Conservation (phyloP, 1,284 basidiomycete species). For the Wallemia mellicola region DNA sequence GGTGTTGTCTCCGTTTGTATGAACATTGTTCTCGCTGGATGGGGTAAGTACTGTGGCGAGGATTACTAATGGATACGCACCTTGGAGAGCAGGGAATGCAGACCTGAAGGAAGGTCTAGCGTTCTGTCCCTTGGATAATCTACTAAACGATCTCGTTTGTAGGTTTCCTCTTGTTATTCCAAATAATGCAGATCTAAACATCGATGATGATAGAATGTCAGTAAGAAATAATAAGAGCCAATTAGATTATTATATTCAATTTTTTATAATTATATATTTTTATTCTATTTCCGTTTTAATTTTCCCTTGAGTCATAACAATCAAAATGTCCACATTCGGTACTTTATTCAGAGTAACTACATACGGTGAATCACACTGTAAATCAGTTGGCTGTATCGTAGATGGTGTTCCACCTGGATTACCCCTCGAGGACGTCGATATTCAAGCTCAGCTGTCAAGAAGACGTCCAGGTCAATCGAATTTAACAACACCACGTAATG, state of each 20-base stretch:
- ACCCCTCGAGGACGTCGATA: constrained; percentile 40
- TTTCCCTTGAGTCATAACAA: neutral
- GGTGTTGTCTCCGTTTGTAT: constrained; percentile 92
- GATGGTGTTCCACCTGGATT: constrained; percentile 81
- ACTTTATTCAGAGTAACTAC: constrained; percentile 76
- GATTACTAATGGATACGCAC: neutral
- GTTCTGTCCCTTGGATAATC: neutral
- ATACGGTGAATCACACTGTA: constrained; percentile 91
- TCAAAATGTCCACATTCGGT: constrained; percentile 69
- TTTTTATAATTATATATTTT: neutral
- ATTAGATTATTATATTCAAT: no score
- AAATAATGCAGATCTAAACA: no score
- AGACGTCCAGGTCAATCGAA: constrained; percentile 85
- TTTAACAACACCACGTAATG: constrained; percentile 91
- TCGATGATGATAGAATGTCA: neutral
- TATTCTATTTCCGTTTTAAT: neutral
- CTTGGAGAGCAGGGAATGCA: neutral
- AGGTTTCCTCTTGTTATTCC: neutral
- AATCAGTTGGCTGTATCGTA: constrained; percentile 86
- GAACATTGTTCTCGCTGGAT: constrained; percentile 64
- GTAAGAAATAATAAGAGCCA: neutral
- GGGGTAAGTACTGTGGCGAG: neutral
- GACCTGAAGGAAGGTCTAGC: neutral
- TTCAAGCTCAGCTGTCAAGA: constrained; percentile 73
- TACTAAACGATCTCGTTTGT: neutral